Base-by-base conservation (phyloP, 2,329 filamentous ascomycete genomes). In the Aspergillus sp. region DNA sequence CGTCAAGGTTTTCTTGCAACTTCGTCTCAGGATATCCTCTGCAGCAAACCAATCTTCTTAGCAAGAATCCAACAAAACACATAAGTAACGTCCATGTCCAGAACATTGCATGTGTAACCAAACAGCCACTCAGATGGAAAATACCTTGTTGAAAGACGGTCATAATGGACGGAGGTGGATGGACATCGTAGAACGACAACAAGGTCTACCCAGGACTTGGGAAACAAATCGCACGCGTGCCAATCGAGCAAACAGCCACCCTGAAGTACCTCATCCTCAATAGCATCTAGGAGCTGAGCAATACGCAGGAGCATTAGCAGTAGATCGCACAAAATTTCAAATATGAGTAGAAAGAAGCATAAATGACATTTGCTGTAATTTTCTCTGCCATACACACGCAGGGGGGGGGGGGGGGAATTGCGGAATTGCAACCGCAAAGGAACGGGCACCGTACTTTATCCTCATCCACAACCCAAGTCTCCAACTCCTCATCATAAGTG, bases 181-280 rank as follows among this genome's bases (percentile, higher is more conserved):
- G 86, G 88, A 51, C 71, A 73, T 41, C 93, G 78, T 52, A 98
- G 69, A 46, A 98, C 93, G 4, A 97, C 86, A 1, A 98, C 90
- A 2, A 98, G 78, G 65, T 98, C 93, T 62, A 98, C 85, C 88
- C 90, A 94, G 61, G 85, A 85, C 64, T 86, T 83, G 2, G 93
- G 93, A 62, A 97, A 97, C 26, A 97, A 72, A 60, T 97, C 93
- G 72, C 91, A 97, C 2, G 90, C 91, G 70, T 98, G 93, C 91
- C 93, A 98, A 72, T 98, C 93, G 61, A 98, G 86, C 57, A 98
- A 82, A 67, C 82, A 87, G 19, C 93, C 93, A 48, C 91, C 91
- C 19, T 78, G 71, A 52, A 83, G 78, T 35, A 87, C 78, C 51
- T 93, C 84, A 47, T 86, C 79, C 70, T 97, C 93, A 48, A 98